Evolutionary conservation across 352 stramenopile genomes (phyloP).

Genomic region (Globisporangium recalcitrans): DNA sequence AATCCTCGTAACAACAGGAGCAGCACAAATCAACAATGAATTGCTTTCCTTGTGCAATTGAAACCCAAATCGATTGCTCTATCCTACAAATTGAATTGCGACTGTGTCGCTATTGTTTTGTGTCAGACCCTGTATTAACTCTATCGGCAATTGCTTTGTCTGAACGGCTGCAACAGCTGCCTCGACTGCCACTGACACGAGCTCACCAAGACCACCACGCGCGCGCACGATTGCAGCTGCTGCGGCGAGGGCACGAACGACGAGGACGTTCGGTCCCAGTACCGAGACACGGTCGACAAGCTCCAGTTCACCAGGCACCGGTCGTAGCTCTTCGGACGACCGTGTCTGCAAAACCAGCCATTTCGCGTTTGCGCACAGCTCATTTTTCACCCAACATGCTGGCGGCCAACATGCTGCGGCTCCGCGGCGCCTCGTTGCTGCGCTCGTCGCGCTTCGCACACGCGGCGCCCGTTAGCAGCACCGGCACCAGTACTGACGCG

Average conservation of each 20-base stretch:
- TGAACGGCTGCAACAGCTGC: constrained; percentile 37
- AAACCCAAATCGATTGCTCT: too few relatives aligned
- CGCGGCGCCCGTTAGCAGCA: not conserved
- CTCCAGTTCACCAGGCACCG: constrained; percentile 33
- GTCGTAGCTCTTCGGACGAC: not conserved
- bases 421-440: not conserved
- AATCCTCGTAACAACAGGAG: too few relatives aligned
- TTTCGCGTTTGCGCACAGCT: too few relatives aligned
- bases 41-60: too few relatives aligned
- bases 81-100: too few relatives aligned
- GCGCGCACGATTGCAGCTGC: constrained; percentile 30
- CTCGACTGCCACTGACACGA: constrained; percentile 54
- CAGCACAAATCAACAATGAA: too few relatives aligned
- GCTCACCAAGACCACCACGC: constrained; percentile 26
- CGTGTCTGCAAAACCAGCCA: not conserved
- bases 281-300: constrained; percentile 24
- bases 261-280: constrained; percentile 34
- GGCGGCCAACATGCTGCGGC: not conserved
- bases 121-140: too few relatives aligned
- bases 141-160: too few relatives aligned
- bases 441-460: not conserved
- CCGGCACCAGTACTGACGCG: not conserved
- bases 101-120: too few relatives aligned
- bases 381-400: too few relatives aligned
- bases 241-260: constrained; percentile 31